Conservation (phyloP, 2,329 filamentous ascomycete species). For the Penicillium sp. region DNA sequence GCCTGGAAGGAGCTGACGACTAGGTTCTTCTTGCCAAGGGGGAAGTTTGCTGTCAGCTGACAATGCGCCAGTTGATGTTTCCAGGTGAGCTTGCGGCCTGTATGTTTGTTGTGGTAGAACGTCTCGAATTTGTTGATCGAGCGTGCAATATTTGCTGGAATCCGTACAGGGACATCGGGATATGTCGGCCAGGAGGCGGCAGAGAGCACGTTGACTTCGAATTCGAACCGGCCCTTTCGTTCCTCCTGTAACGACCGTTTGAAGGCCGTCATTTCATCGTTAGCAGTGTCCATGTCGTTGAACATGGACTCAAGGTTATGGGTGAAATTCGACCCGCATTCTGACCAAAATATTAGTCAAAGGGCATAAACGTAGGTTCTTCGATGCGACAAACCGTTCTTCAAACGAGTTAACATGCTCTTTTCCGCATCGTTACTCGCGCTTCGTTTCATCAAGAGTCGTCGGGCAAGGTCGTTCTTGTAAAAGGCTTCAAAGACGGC, state of each 20-base stretch:
- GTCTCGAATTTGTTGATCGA: constrained; percentile 77
- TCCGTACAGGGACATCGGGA: constrained; percentile 68
- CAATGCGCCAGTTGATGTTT: constrained; percentile 93
- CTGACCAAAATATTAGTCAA: constrained; percentile 39
- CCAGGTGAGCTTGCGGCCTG: constrained; percentile 81
- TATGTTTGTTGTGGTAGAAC: constrained; percentile 88
- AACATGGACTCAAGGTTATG: constrained; percentile 99
- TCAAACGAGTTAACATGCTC: constrained; percentile 88
- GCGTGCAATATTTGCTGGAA: constrained; percentile 72
- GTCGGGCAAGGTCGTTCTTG: constrained; percentile 90
- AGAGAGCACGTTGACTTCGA: constrained; percentile 80
- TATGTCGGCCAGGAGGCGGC: constrained; percentile 92
- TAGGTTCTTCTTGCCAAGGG: constrained; percentile 78
- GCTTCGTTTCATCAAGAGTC: constrained; percentile 86
- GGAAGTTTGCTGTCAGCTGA: constrained; percentile 76
- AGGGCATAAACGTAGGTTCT: not conserved
- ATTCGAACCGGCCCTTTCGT: constrained; percentile 56
- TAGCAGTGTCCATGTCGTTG: constrained; percentile 90
- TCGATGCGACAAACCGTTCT: constrained; percentile 55
- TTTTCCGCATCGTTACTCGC: constrained; percentile 93
- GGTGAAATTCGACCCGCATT: constrained; percentile 91
- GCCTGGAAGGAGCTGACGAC: constrained; percentile 91
- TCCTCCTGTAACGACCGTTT: constrained; percentile 62
- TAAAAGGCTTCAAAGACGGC: constrained; percentile 99
- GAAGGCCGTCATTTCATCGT: constrained; percentile 90